Evolutionary conservation across 2,329 filamentous ascomycete species (phyloP).

Genomic region (Trichoderma brevicompactum): DNA sequence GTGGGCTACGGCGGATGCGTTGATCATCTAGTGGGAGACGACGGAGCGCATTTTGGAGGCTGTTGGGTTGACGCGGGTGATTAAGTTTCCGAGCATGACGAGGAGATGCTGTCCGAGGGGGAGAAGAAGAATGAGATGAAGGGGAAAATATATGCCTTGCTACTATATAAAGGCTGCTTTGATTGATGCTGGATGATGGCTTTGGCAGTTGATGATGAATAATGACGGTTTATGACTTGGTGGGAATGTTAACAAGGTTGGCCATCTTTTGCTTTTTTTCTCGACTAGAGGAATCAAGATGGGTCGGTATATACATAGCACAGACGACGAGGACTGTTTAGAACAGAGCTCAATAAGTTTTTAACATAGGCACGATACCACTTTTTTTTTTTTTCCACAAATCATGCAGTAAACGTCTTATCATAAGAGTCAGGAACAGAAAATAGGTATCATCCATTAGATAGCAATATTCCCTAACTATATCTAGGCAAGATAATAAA

Average conservation of each 20-base stretch:
- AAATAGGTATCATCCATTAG: slow-evolving; percentile 27
- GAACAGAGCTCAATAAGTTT: too few relatives aligned
- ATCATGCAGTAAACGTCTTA: not conserved
- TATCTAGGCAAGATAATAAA: not conserved
- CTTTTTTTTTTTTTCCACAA: too few relatives aligned
- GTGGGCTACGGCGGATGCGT: slow-evolving; percentile 50
- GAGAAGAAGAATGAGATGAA: not conserved
- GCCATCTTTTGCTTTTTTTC: too few relatives aligned
- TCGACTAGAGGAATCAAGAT: too few relatives aligned
- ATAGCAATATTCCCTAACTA: slow-evolving; percentile 17
- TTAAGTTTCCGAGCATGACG: not conserved
- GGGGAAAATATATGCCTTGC: too few relatives aligned
- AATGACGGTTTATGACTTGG: too few relatives aligned
- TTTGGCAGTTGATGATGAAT: not conserved
- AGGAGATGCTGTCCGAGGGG: too few relatives aligned
- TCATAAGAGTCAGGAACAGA: not conserved
- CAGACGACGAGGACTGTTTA: too few relatives aligned
- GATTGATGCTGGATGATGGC: too few relatives aligned
- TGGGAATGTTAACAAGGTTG: too few relatives aligned
- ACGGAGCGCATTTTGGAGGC: not conserved
- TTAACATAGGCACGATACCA: too few relatives aligned
- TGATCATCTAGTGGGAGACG: slow-evolving; percentile 42
- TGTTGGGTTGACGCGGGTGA: not conserved
- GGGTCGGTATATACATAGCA: too few relatives aligned
- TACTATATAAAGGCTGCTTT: not conserved